Base-by-base conservation (phyloP, 2,329 filamentous ascomycete species). In the Escovopsis weberi region DNA sequence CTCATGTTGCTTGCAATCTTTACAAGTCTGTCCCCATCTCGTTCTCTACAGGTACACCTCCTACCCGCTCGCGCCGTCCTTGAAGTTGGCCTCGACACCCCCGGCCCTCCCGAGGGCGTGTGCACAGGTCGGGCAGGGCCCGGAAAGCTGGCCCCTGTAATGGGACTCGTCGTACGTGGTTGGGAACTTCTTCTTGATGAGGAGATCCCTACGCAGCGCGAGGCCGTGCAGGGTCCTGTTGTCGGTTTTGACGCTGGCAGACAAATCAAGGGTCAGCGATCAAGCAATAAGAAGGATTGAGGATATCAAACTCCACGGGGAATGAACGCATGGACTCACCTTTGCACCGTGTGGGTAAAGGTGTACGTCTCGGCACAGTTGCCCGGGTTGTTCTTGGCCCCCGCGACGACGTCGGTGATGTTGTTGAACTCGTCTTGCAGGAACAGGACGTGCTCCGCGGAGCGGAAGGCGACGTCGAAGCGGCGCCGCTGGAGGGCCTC, bases 321-420 rank as follows among this genome's bases (percentile, higher is more conserved):
- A 39, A 15, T 15, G 15, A 15, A 15, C 15, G 15, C 15, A 15
- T 15, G 15, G 15, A 15, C 28, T 12, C 18, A 40, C 38, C 15
- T 19, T 9, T 12, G n/a, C 12, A 40, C 3, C 19, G 15, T 23
- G 15, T 41, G 33, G 10, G 18, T 26, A 7, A 41, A 36, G 12
- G 44, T 41, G 34, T 43, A 46, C n/a, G 41, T 36, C 19, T 46
- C 44, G 23, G 41, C 44, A 19, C 44, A 46, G 30, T 41, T 41
- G 2, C 41, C 44, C 10, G 15, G 12, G 12, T 26, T 18, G 10
- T 28, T 19, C 9, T 26, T 41, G 19, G 19, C 12, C 9, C n/a
- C 15, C n/a, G 35, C 10, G 10, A 33, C 10, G 10, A 18, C 15
- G 6, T 5, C 26, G 12, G 23, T 12, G 10, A 38, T 33, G 23